Percentiles rank a stretch among this genome's conserved stretches.
Evolutionary conservation across 73 alveolate species (phyloP).

Genomic region (Paramecium caudatum): DNA sequence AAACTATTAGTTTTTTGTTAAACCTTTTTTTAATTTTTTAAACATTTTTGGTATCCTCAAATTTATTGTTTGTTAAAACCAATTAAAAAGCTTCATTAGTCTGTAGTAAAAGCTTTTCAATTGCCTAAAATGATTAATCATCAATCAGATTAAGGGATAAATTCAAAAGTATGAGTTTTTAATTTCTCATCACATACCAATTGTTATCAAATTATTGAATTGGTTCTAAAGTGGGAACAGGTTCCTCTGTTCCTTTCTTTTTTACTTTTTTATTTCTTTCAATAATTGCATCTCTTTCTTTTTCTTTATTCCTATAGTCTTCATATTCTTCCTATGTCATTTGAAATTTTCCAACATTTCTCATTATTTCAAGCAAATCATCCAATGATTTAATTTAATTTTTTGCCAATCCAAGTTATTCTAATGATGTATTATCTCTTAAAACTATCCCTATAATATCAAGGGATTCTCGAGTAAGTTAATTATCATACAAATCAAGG

Average conservation of each 20-base stretch:
- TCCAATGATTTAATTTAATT: constrained; percentile 41
- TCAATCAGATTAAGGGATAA: constrained; percentile 31
- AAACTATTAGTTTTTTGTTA: constrained; percentile 17
- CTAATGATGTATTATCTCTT: neutral
- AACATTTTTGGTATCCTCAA: constrained; percentile 33
- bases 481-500: constrained; percentile 59
- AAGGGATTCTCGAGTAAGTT: neutral
- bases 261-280: constrained; percentile 63
- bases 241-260: constrained; percentile 57
- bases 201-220: constrained; percentile 2
- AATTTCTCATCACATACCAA: constrained; percentile 46
- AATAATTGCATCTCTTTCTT: constrained; percentile 55
- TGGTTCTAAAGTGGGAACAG: constrained; percentile 32
- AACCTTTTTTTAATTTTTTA: constrained; percentile 31
- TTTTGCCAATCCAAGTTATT: constrained; percentile 56
- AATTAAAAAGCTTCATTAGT: constrained; percentile 33
- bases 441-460: neutral
- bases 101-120: constrained; percentile 32
- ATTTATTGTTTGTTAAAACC: constrained; percentile 37
- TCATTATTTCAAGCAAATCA: neutral
- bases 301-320: constrained; percentile 49
- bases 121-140: neutral
- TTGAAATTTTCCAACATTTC: constrained; percentile 36
- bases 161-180: neutral
- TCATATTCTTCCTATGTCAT: constrained; percentile 34